Conservation (phyloP, 1,284 basidiomycete species). For the Cryptococcus sp. region DNA sequence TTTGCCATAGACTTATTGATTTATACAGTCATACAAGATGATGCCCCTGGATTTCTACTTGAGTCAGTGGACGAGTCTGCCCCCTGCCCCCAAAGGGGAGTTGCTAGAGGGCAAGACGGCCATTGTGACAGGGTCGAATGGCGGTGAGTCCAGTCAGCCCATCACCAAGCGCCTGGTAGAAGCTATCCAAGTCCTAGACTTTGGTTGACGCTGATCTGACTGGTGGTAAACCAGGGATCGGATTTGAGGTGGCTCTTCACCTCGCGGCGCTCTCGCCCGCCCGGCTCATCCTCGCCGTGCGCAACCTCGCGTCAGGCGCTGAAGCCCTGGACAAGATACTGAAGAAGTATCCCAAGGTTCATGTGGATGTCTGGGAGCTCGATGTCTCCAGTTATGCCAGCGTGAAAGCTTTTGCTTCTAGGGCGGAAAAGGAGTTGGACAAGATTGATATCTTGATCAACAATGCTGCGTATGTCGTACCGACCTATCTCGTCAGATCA, state of each 20-base stretch:
- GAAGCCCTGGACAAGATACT: conserved; percentile 5
- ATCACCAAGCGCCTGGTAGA: not conserved
- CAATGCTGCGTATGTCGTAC: conserved; percentile 7
- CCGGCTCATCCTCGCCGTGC: conserved; percentile 19
- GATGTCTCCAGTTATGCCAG: conserved; percentile 8
- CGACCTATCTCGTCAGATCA: too few relatives aligned
- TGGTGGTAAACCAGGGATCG: conserved; percentile 8
- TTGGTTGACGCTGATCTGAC: not conserved
- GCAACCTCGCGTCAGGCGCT: conserved; percentile 4
- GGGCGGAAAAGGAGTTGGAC: conserved; percentile 3
- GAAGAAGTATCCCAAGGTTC: not conserved
- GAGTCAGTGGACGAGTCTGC: conserved; percentile 1
- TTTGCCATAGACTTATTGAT: too few relatives aligned
- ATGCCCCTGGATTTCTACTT: not conserved
- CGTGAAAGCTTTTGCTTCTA: conserved; percentile 5
- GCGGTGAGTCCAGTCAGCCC: conserved; percentile 1
- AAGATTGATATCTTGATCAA: conserved; percentile 12
- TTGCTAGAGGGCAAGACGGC: conserved; percentile 12
- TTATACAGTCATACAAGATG: not conserved
- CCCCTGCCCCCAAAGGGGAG: not conserved
- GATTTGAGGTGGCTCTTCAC: conserved; percentile 9
- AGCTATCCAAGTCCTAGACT: not conserved
- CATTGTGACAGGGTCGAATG: conserved; percentile 19
- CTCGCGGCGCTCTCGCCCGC: conserved; percentile 9
- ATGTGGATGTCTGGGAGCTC: conserved; percentile 16